Percentiles rank a stretch among this genome's conserved stretches.
phyloP scores from a whole-genome alignment of 208 protist genomes.

The Naegleria fowleri region DNA sequence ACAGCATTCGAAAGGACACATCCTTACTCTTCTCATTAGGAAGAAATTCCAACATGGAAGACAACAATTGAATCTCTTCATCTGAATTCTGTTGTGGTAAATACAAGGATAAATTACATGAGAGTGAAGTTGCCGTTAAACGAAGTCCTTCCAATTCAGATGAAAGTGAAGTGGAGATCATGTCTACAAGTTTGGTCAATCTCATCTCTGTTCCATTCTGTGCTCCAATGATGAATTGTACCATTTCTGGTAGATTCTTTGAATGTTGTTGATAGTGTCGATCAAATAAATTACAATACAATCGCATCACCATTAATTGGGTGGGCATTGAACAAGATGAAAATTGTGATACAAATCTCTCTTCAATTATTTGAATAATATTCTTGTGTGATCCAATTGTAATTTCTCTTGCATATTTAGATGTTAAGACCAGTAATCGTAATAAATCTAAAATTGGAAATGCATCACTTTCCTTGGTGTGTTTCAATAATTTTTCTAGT shows the following conservation, averaged over 20 bases:
- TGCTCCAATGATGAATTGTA: neutral
- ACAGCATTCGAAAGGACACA: neutral
- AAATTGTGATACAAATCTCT: neutral
- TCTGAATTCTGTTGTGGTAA: neutral
- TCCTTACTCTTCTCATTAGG: neutral
- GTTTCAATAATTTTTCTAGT: neutral
- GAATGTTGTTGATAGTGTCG: neutral
- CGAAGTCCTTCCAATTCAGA: neutral
- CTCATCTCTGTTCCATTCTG: neutral
- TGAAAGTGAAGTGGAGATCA: neutral
- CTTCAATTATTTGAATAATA: neutral
- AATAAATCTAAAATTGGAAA: neutral
- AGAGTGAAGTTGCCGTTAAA: neutral
- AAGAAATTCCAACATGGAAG: neutral
- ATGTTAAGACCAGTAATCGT: neutral
- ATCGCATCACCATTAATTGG: constrained; percentile 16
- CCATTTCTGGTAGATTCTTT: neutral
- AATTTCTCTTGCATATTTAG: neutral
- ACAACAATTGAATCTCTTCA: constrained; percentile 8
- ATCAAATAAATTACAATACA: constrained; percentile 4
- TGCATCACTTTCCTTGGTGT: neutral
- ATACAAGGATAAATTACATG: neutral
- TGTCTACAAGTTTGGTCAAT: neutral
- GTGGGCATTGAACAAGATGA: neutral
- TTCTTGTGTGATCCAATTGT: neutral